A percentile compares a stretch with the other conserved stretches of the same genome.
Evolutionary conservation across 2,329 filamentous ascomycete species (phyloP).

Genomic region (Talaromyces sp.): DNA sequence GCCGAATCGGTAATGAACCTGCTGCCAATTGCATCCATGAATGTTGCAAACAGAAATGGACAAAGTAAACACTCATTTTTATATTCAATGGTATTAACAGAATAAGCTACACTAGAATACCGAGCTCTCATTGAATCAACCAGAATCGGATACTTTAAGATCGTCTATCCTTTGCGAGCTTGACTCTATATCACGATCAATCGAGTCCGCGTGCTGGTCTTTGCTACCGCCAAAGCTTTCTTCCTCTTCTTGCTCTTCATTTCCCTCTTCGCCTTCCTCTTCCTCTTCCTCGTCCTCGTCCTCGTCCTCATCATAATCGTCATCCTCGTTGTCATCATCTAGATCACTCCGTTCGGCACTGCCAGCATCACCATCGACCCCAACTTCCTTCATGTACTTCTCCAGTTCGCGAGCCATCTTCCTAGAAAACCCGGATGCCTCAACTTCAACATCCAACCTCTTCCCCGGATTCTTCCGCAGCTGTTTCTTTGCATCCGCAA

Average conservation of each 20-base stretch:
- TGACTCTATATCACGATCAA: constrained; percentile 20
- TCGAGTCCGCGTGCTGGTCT: not conserved
- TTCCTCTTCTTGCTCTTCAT: constrained; percentile 11
- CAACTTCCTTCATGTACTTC: constrained; percentile 73
- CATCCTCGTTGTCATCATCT: constrained; percentile 36
- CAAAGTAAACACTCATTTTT: not conserved
- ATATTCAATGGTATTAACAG: not conserved
- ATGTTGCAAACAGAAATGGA: not conserved
- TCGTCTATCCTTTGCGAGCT: constrained; percentile 28
- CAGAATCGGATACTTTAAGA: constrained; percentile 28
- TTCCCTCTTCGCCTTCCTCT: constrained; percentile 16
- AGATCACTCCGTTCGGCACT: constrained; percentile 32
- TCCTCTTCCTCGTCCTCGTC: constrained; percentile 36
- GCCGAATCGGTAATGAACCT: no score
- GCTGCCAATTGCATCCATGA: no score
- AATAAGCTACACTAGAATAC: not conserved
- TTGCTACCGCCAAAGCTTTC: not conserved
- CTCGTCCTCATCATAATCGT: constrained; percentile 29
- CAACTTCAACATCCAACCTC: constrained; percentile 78
- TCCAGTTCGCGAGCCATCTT: constrained; percentile 96
- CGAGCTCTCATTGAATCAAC: not conserved
- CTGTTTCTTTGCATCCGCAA: constrained; percentile 72
- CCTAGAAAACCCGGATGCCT: constrained; percentile 91
- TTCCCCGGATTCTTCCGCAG: constrained; percentile 57
- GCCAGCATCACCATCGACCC: constrained; percentile 51